Evolutionary conservation across 208 protist genomes (phyloP).

Genomic region (Herpetomonas tarakana): DNA sequence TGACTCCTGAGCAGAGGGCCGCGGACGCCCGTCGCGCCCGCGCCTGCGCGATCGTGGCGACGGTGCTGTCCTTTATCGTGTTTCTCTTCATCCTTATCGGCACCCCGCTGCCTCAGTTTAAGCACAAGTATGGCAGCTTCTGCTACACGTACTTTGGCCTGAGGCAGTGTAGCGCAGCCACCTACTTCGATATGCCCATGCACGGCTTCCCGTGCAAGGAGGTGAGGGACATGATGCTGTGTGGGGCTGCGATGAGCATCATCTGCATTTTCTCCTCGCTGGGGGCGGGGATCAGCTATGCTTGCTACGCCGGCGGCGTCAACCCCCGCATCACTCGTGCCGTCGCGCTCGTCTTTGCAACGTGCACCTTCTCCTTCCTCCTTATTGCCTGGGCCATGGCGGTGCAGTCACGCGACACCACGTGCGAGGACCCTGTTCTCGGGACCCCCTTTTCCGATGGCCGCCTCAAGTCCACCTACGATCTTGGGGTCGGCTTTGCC

Average conservation of each 20-base stretch:
- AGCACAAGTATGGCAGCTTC: neutral
- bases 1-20: neutral
- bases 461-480: neutral
- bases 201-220: neutral
- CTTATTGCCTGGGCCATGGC: neutral
- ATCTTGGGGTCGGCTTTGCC: neutral
- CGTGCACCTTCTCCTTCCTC: neutral
- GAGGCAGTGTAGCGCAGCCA: neutral
- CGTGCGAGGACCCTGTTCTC: neutral
- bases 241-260: neutral
- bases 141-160: neutral
- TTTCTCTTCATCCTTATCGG: neutral
- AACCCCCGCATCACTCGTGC: neutral
- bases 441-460: too few species aligned
- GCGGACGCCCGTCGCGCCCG: neutral
- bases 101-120: neutral
- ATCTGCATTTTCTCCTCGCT: neutral
- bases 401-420: neutral
- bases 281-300: neutral
- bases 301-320: neutral
- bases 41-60: neutral
- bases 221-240: neutral
- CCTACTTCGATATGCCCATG: neutral
- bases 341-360: neutral
- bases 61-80: neutral